These are phyloP conservation scores for maize (Zea mays) DNA, from an alignment of 176 grass and related monocot species.

Conservation along the genomic window Zm-B73-REFERENCE-NAM-5.0 NC_050105.1:123119501-123120000, in stretches of 20 bases:
- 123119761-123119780: slow-evolving; percentile 45
- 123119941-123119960: slow-evolving; percentile 50
- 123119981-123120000: no score
- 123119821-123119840: slow-evolving; percentile 44
- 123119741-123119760: slow-evolving; percentile 42
- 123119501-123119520: no score
- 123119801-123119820: slow-evolving; percentile 64
- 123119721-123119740: slow-evolving; percentile 69
- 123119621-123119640: slow-evolving; percentile 37
- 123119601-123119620: not conserved
- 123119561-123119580: slow-evolving; percentile 73
- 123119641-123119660: slow-evolving; percentile 48
- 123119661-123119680: slow-evolving; percentile 64
- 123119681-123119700: slow-evolving; percentile 58
- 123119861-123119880: slow-evolving; percentile 54
- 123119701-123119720: slow-evolving; percentile 62
- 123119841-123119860: slow-evolving; percentile 49
- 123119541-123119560: slow-evolving; percentile 60
- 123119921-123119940: slow-evolving; percentile 48
- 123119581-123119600: slow-evolving; percentile 53
- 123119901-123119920: slow-evolving; percentile 33
- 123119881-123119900: slow-evolving; percentile 32
- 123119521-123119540: slow-evolving; percentile 9
- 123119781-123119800: slow-evolving; percentile 70
- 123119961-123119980: slow-evolving; percentile 48